Base-by-base conservation (phyloP, 2,329 filamentous ascomycete genomes). In the Aspergillus pseudoglaucus region DNA sequence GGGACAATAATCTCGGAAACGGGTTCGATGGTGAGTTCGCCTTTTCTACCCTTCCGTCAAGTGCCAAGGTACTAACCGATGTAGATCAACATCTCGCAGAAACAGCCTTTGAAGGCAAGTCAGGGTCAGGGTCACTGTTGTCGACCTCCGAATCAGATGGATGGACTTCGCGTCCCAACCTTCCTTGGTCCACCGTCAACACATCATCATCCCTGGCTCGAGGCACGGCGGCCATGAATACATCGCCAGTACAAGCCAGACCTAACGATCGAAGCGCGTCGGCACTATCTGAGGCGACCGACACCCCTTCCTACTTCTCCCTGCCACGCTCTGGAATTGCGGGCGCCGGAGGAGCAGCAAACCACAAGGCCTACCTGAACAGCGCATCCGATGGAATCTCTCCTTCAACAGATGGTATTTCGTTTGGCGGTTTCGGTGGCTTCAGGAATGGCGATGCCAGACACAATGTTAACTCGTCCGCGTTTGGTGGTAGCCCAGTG, bases 101-200 rank as follows among this genome's bases (percentile, higher is more conserved):
- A 2, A 56, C 53, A 32, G 59, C 53, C 8, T 67, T 75, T 35
- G 77, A 80, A 55, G 76, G 72, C 47, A 81, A 84, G 59, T 83
- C 81, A 3, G 86, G 85, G 43, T 88, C 85, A 5, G 78, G 82
- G 51, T 85, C 84, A 49, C 73, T 90, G 35, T 76, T 87, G 50
- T 76, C 81, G 40, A 80, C 82, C 38, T 87, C 85, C 8, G 84
- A 88, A 59, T 79, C 80, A 15, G 84, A 87, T 56, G 73, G 76
- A 42, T 87, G 84, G 82, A 65, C 59, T 50, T 68, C 67, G 45
- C 72, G 73, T 41, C 69, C 74, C 45, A 75, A 71, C 53, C 70
- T 75, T 33, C 77, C 79, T 14, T 89, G 85, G 85, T 78, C 77
- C 53, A 68, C 70, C 6, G 58, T 73, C 20, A 78, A 81, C 41